Percentiles rank a stretch among this genome's conserved stretches.
Conservation (phyloP, 139 green algal genomes). For the Tetradesmus obliquus region DNA sequence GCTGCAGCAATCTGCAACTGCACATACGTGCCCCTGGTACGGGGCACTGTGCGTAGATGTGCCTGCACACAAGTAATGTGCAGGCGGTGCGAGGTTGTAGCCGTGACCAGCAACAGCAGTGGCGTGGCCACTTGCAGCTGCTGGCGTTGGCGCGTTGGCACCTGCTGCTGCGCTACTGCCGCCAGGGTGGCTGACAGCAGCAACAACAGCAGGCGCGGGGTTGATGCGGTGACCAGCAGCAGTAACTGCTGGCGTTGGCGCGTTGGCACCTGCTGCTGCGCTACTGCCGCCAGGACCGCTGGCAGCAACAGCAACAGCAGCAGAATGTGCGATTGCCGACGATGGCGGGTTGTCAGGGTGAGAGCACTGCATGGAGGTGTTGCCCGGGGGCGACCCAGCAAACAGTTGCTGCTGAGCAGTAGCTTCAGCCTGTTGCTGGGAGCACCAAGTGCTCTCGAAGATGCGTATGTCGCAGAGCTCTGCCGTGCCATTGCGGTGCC, state of each 20-base stretch:
- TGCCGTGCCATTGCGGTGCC: neutral
- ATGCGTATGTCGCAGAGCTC: neutral
- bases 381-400: neutral
- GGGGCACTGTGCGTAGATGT: neutral
- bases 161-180: neutral
- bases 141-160: no score
- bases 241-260: neutral
- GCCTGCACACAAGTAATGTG: neutral
- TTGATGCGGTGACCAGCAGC: neutral
- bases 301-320: neutral
- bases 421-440: neutral
- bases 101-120: neutral
- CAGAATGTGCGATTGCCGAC: no score
- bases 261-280: neutral
- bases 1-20: neutral
- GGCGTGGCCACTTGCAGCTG: neutral
- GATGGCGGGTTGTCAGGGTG: no score
- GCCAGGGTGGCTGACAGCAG: neutral
- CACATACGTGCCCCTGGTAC: neutral
- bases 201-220: neutral
- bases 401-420: neutral
- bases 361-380: neutral
- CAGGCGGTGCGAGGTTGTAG: neutral
- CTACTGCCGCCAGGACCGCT: neutral
- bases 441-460: neutral